Evolutionary conservation across 352 stramenopile species (phyloP).

Genomic region (Aphanomyces invadans): DNA sequence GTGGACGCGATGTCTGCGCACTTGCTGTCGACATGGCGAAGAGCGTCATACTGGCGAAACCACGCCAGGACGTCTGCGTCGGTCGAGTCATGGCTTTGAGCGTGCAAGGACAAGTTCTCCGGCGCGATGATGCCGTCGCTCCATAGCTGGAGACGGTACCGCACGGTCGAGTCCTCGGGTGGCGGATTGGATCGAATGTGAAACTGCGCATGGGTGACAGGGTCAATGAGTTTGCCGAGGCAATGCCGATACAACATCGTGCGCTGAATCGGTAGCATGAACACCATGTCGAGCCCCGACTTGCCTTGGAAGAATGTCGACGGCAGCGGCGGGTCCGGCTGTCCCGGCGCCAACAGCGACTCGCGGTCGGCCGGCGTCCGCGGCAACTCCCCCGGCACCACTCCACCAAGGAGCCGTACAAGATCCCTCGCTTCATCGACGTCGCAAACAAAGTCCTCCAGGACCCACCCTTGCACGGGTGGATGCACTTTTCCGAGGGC

Average conservation of each 20-base stretch:
- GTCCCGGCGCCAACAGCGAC: slow-evolving; percentile 42
- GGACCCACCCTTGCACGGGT: slow-evolving; percentile 39
- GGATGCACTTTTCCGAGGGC: slow-evolving; percentile 9
- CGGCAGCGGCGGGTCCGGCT: slow-evolving; percentile 32
- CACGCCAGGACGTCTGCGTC: slow-evolving; percentile 29
- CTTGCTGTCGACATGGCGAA: slow-evolving; percentile 27
- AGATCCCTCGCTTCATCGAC: slow-evolving; percentile 37
- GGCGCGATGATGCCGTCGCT: slow-evolving; percentile 39
- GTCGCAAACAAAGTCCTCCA: slow-evolving; percentile 56
- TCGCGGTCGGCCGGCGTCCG: slow-evolving; percentile 47
- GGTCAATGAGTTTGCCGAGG: slow-evolving; percentile 49
- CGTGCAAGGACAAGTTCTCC: slow-evolving; percentile 52
- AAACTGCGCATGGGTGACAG: slow-evolving; percentile 32
- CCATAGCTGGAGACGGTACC: slow-evolving; percentile 45
- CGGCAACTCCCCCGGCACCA: slow-evolving; percentile 36
- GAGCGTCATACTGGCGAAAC: slow-evolving; percentile 9
- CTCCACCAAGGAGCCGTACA: slow-evolving; percentile 49
- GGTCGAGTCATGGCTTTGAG: slow-evolving; percentile 31
- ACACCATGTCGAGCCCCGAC: slow-evolving; percentile 64
- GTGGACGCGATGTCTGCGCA: slow-evolving; percentile 26
- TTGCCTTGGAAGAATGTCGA: slow-evolving; percentile 48
- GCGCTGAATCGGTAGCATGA: slow-evolving; percentile 43
- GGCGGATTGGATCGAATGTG: slow-evolving; percentile 50
- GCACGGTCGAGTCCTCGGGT: slow-evolving; percentile 36
- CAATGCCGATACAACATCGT: slow-evolving; percentile 43